phyloP scores from a whole-genome alignment of 176 grass and related monocot species.

The Chrysopogon serrulatus region DNA sequence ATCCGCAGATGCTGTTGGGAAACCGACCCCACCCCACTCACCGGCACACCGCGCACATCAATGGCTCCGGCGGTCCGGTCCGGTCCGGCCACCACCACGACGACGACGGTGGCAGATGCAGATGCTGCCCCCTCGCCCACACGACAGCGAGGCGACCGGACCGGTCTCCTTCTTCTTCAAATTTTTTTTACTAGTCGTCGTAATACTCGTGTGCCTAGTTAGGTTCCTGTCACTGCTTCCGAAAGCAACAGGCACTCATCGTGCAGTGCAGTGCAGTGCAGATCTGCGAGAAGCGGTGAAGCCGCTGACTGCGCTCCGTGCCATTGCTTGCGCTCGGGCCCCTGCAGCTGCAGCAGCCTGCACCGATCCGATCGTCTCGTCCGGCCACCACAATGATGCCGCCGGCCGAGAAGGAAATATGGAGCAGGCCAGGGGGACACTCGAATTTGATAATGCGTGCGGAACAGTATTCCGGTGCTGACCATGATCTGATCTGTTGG shows the following conservation, averaged over 20 bases:
- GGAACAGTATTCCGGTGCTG: not conserved
- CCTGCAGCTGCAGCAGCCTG: too few species aligned
- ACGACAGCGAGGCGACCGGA: not conserved
- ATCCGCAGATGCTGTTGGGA: not conserved
- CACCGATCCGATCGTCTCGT: not conserved
- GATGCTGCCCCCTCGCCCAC: not conserved
- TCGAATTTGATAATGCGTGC: not conserved
- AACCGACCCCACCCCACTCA: not conserved
- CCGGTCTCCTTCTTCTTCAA: not conserved
- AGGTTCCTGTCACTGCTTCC: not conserved
- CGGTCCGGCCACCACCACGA: not conserved
- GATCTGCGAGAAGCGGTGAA: too few species aligned
- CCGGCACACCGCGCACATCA: not conserved
- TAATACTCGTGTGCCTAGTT: not conserved
- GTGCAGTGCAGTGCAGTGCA: not conserved
- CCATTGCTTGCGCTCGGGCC: too few species aligned
- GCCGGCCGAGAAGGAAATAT: not conserved
- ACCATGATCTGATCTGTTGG: not conserved
- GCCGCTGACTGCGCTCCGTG: too few species aligned
- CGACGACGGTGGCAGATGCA: not conserved
- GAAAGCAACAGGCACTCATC: not conserved
- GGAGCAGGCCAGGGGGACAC: not conserved
- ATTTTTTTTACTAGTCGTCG: too few species aligned
- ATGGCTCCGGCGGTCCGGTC: not conserved
- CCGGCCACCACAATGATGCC: not conserved